Base-by-base conservation (phyloP, 768 basidiomycete species). In the Phanerochaete carnosa region DNA sequence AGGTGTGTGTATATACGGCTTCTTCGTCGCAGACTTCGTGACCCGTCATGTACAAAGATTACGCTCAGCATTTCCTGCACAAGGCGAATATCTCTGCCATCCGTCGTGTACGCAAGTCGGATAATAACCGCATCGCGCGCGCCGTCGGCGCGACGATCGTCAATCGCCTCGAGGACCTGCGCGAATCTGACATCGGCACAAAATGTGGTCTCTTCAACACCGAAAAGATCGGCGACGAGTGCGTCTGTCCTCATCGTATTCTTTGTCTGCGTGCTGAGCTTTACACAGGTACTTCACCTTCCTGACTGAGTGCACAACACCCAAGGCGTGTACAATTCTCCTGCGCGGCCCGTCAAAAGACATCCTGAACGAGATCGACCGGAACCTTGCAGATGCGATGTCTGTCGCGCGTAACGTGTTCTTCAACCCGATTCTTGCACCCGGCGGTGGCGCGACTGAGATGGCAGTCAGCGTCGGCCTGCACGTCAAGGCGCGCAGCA, bases 301-400 rank as follows among this genome's bases (percentile, higher is more conserved):
- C 86, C 82, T 98, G 53, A 92, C 89, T n/a, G 86, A 94, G 70
- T 99, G 97, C 78, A 76, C 77, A 35, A 79, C 82, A 15, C 97
- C 97, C 4, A 96, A 97, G 77, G 97, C 96, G 0, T 98, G 97
- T 82, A 98, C 96, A 12, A 94, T 98, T 75, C 85, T 99, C 50
- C 90, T 99, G 15, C 94, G 96, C 45, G 95, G 97, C 1, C 97
- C 97, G 0, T 96, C 94, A 2, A 99, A 98, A 74, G 97, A 98
- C 69, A 94, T 98, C 67, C 80, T 99, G 52, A 97, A 98, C 74
- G 97, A 98, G 77, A 93, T 98, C 66, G 97, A 98, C 74, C 87
- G 96, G 54, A 99, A 98, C 75, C 83, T 98, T 30, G 94, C 94
- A 1, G 97, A 99, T 67, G 97, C 96, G 33, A 98, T 99, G 90